A percentile compares a stretch with the other conserved stretches of the same genome.
Evolutionary conservation across 768 basidiomycete species (phyloP).

Genomic region (Hygrocybe coccinea): DNA sequence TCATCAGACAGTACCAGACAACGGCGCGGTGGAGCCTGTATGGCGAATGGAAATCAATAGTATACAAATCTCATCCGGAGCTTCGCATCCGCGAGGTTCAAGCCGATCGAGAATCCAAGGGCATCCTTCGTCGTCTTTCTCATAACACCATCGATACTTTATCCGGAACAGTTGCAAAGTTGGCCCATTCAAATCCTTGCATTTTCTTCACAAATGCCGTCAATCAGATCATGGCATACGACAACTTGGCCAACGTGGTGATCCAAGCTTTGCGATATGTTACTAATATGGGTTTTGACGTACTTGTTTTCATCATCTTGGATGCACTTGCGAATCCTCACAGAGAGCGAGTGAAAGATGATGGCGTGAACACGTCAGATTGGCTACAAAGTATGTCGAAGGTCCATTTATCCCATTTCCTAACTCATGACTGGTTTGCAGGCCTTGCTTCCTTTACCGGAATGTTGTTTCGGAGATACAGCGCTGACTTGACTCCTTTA

Average conservation of each 20-base stretch:
- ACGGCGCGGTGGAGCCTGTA: slow-evolving; percentile 85
- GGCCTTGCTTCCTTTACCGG: slow-evolving; percentile 92
- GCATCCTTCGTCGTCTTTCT: slow-evolving; percentile 81
- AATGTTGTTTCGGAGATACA: slow-evolving; percentile 83
- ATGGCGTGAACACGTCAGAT: slow-evolving; percentile 84
- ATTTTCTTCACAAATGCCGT: slow-evolving; percentile 87
- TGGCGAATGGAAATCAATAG: slow-evolving; percentile 85
- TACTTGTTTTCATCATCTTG: slow-evolving; percentile 80
- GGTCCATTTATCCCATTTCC: not conserved
- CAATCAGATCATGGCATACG: slow-evolving; percentile 93
- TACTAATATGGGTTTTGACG: slow-evolving; percentile 92
- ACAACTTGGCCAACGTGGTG: slow-evolving; percentile 85
- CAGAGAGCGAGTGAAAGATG: slow-evolving; percentile 81
- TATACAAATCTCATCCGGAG: slow-evolving; percentile 72
- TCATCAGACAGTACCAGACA: slow-evolving; percentile 74
- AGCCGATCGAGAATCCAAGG: slow-evolving; percentile 83
- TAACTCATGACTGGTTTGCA: slow-evolving; percentile 27
- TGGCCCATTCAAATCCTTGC: slow-evolving; percentile 91
- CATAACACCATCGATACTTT: slow-evolving; percentile 79
- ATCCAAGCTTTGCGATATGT: slow-evolving; percentile 86
- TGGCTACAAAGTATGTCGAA: slow-evolving; percentile 82
- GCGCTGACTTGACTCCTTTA: slow-evolving; percentile 76
- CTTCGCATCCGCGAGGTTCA: slow-evolving; percentile 75
- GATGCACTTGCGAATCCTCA: slow-evolving; percentile 81
- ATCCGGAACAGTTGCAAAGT: slow-evolving; percentile 83